phyloP scores from a whole-genome alignment of 1,284 basidiomycete species.

The Moesziomyces antarcticus region DNA sequence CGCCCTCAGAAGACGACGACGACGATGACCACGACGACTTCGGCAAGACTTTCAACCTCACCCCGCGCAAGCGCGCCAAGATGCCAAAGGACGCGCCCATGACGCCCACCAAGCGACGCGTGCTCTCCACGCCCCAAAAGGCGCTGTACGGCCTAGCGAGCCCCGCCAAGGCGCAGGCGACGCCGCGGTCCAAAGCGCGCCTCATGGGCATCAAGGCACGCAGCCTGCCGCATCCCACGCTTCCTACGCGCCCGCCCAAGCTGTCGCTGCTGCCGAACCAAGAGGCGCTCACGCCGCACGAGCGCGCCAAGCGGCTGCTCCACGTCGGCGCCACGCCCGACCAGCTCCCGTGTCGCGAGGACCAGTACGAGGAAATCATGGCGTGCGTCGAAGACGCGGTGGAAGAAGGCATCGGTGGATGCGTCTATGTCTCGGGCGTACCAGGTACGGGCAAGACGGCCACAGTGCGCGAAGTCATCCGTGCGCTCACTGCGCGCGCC shows the following conservation, averaged over 20 bases:
- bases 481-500: slow-evolving; percentile 69
- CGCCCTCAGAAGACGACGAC: slow-evolving; percentile 17
- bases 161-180: slow-evolving; percentile 41
- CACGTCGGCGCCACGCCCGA: slow-evolving; percentile 95
- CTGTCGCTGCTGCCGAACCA: slow-evolving; percentile 42
- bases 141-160: slow-evolving; percentile 29
- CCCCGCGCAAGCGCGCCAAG: slow-evolving; percentile 29
- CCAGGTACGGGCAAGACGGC: slow-evolving; percentile 90
- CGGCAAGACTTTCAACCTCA: slow-evolving; percentile 35
- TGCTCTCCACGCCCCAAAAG: slow-evolving; percentile 36
- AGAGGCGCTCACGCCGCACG: slow-evolving; percentile 48
- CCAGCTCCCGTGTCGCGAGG: slow-evolving; percentile 86
- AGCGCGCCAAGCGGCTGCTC: slow-evolving; percentile 71
- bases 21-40: slow-evolving; percentile 35
- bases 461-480: slow-evolving; percentile 89
- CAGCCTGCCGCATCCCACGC: slow-evolving; percentile 38
- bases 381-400: slow-evolving; percentile 84
- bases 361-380: slow-evolving; percentile 84
- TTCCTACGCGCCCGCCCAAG: slow-evolving; percentile 53
- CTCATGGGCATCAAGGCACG: slow-evolving; percentile 40
- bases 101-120: slow-evolving; percentile 40
- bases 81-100: slow-evolving; percentile 32
- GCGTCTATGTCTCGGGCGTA: slow-evolving; percentile 95
- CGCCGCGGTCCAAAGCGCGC: slow-evolving; percentile 44
- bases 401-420: slow-evolving; percentile 92